These are phyloP conservation scores for Eucalyptus erythrocorys DNA, from an alignment of 345 rosid species.

Conservation along the genomic window DNA sequence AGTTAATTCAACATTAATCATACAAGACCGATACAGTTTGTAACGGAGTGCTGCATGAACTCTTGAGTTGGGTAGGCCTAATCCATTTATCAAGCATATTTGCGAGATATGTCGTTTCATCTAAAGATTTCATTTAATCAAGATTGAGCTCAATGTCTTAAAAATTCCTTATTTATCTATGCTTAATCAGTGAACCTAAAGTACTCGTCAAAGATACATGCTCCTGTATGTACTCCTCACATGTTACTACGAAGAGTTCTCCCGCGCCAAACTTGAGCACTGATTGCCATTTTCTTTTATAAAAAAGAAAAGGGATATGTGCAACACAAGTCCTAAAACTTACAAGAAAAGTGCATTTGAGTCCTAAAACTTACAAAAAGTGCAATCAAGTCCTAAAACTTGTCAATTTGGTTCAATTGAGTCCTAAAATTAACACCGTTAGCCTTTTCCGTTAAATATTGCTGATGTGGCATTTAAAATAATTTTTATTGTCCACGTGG, in stretches of 20 bases:
- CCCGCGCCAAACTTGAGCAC: background rate
- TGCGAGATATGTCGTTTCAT: background rate
- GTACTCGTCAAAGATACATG: background rate
- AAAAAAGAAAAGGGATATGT: no score
- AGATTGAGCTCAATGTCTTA: background rate
- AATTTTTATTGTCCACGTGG: no score
- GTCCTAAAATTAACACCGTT: no score
- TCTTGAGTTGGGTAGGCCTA: accelerated
- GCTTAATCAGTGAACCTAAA: background rate
- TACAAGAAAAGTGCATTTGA: no score
- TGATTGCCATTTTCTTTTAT: background rate
- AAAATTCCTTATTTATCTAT: background rate
- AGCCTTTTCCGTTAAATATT: no score
- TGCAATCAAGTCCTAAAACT: no score
- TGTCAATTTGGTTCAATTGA: no score
- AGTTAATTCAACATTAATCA: background rate
- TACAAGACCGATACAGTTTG: accelerated
- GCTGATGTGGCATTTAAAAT: no score
- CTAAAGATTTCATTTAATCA: background rate
- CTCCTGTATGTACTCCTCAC: background rate
- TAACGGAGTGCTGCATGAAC: accelerated
- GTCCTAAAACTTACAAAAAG: no score
- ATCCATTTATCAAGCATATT: background rate
- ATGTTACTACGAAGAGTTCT: background rate
- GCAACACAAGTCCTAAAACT: no score